Evolutionary conservation across 345 rosid species (phyloP).

Genomic region (Aegle marmelos): DNA sequence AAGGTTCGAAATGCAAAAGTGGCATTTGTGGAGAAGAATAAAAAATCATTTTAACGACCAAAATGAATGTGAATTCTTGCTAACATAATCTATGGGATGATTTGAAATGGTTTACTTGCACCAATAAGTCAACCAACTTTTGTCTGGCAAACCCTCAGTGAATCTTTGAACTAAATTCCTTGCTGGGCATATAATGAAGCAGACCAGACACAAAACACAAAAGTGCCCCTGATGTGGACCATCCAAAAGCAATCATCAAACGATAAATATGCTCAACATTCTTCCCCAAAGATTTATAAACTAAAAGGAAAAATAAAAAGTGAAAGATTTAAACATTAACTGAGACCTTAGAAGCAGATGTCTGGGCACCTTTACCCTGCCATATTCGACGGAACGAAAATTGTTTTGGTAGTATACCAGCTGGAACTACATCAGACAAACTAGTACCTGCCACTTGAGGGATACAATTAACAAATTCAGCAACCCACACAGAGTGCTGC

Average conservation of each 20-base stretch:
- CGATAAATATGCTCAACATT: background rate
- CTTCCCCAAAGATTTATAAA: constrained; percentile 4
- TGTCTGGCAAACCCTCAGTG: background rate
- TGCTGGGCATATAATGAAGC: background rate
- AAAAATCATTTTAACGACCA: background rate
- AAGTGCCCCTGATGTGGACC: background rate
- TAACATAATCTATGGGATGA: background rate
- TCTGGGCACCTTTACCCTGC: constrained; percentile 88
- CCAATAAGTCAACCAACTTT: background rate
- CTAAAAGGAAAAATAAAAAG: constrained; percentile 2
- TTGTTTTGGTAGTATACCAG: constrained; percentile 46
- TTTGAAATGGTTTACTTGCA: background rate
- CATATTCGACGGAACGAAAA: constrained; percentile 83
- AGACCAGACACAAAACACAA: background rate
- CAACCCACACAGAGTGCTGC: constrained; percentile 95
- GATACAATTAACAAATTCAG: constrained; percentile 58
- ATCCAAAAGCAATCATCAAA: background rate
- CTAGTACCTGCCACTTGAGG: constrained; percentile 43
- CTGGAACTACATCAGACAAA: constrained; percentile 42
- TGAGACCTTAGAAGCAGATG: constrained; percentile 79
- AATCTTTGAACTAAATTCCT: background rate
- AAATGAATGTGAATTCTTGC: background rate
- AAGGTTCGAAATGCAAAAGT: background rate
- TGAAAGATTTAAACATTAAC: constrained; percentile 14
- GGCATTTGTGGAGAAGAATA: background rate